These are phyloP conservation scores for Amauroascus verrucosus DNA, from an alignment of 2,329 filamentous ascomycete species.

Conservation along the genomic window DNA sequence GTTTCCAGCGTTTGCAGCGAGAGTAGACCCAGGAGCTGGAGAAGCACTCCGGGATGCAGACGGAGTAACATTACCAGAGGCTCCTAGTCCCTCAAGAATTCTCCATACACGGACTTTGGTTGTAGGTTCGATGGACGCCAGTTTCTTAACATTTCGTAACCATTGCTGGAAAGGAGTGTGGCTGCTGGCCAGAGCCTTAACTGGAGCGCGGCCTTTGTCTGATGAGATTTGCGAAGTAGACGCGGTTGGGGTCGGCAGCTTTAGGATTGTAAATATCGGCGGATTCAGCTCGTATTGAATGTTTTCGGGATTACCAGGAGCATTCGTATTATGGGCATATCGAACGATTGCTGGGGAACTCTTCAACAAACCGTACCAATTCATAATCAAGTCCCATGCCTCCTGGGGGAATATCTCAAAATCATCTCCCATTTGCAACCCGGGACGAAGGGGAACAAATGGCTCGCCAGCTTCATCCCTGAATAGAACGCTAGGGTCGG, in stretches of 20 bases:
- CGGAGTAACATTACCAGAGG: slow-evolving; percentile 38
- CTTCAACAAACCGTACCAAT: slow-evolving; percentile 69
- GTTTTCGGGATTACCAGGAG: slow-evolving; percentile 52
- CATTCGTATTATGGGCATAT: slow-evolving; percentile 62
- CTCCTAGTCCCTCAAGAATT: slow-evolving; percentile 40
- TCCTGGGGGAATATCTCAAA: slow-evolving; percentile 67
- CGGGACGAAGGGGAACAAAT: slow-evolving; percentile 65
- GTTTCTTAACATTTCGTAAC: slow-evolving; percentile 59
- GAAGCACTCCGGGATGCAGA: slow-evolving; percentile 36
- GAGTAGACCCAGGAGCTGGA: slow-evolving; percentile 34
- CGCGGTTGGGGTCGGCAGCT: slow-evolving; percentile 55
- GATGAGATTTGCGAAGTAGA: slow-evolving; percentile 52
- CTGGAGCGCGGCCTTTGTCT: slow-evolving; percentile 51
- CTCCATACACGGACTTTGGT: slow-evolving; percentile 72
- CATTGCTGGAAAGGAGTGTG: slow-evolving; percentile 64
- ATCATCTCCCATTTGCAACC: slow-evolving; percentile 53
- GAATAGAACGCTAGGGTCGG: slow-evolving; percentile 33
- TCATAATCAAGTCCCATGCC: slow-evolving; percentile 70
- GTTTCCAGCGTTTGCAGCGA: slow-evolving; percentile 35
- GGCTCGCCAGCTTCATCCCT: slow-evolving; percentile 38
- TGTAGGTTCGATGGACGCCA: slow-evolving; percentile 54
- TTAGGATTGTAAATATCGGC: slow-evolving; percentile 73
- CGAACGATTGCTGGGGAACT: slow-evolving; percentile 63
- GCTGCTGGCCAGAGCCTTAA: slow-evolving; percentile 60
- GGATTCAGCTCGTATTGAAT: slow-evolving; percentile 75